Percentiles rank a stretch among this genome's conserved stretches.
These are phyloP conservation scores for Phytophthora colocasiae DNA, from an alignment of 352 stramenopile genomes.

Conservation along the genomic window DNA sequence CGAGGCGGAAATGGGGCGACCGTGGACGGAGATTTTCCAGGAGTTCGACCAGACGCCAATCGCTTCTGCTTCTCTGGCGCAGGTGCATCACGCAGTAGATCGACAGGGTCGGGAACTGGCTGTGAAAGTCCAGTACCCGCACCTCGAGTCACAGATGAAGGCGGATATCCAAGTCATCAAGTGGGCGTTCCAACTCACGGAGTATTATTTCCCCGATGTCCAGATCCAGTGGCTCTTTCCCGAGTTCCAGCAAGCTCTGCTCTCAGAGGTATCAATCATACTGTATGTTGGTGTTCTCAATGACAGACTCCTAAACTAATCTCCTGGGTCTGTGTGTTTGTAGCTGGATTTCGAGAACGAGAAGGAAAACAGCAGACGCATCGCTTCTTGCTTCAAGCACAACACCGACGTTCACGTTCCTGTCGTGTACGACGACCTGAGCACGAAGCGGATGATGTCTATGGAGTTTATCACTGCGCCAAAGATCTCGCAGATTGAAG, in stretches of 20 bases:
- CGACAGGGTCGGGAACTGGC: conserved; percentile 90
- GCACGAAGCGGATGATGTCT: conserved; percentile 91
- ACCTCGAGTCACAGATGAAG: conserved; percentile 82
- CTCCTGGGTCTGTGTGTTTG: background rate
- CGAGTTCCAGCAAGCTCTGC: conserved; percentile 91
- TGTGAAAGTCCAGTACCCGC: conserved; percentile 96
- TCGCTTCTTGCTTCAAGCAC: conserved; percentile 62
- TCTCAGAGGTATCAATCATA: conserved; percentile 55
- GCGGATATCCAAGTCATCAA: conserved; percentile 81
- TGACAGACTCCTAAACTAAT: background rate
- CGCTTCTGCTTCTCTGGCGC: conserved; percentile 95
- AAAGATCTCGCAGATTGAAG: conserved; percentile 92
- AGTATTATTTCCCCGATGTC: conserved; percentile 92
- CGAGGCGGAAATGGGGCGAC: conserved; percentile 65
- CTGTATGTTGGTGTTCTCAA: background rate
- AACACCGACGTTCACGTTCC: conserved; percentile 83
- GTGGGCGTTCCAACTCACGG: conserved; percentile 59
- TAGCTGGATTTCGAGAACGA: conserved; percentile 90
- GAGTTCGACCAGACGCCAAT: conserved; percentile 94
- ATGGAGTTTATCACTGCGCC: conserved; percentile 98
- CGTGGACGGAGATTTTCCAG: conserved; percentile 89
- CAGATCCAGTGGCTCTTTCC: conserved; percentile 95
- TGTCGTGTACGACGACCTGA: conserved; percentile 85
- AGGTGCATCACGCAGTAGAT: conserved; percentile 95
- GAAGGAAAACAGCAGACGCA: conserved; percentile 80